These are phyloP conservation scores for Astragalus membranaceus DNA, from an alignment of 306 rosid genomes.

Conservation along the genomic window DNA sequence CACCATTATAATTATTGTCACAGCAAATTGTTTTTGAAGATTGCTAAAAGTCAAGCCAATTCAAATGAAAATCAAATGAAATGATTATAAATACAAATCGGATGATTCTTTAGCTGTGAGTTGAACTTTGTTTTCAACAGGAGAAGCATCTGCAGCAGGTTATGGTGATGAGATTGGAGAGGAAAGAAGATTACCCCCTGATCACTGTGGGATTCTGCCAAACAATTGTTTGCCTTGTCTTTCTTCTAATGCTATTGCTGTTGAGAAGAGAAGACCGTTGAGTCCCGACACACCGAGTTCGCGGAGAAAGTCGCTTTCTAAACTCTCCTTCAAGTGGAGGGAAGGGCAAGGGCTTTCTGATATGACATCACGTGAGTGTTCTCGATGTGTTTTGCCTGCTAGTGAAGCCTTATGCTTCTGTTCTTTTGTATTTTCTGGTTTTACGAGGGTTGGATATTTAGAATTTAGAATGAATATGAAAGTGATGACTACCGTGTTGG, in stretches of 20 bases:
- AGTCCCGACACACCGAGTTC: constrained; percentile 49
- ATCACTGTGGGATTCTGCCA: constrained; percentile 54
- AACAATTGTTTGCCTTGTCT: constrained; percentile 65
- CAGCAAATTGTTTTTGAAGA: constrained; percentile 15
- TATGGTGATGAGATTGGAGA: constrained; percentile 38
- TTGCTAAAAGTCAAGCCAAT: constrained; percentile 7
- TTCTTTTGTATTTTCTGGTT: background rate
- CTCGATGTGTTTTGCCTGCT: background rate
- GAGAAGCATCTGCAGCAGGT: constrained; percentile 37
- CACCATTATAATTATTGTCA: constrained; percentile 4
- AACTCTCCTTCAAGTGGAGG: constrained; percentile 75
- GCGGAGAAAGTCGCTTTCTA: constrained; percentile 47
- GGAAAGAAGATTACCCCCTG: constrained; percentile 26
- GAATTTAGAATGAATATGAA: constrained; percentile 4
- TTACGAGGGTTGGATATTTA: background rate
- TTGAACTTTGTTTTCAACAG: constrained; percentile 9
- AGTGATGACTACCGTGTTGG: background rate
- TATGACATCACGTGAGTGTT: constrained; percentile 49
- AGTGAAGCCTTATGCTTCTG: background rate
- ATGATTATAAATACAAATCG: constrained; percentile 7
- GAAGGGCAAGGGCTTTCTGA: constrained; percentile 69
- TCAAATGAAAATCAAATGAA: background rate
- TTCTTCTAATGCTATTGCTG: constrained; percentile 31
- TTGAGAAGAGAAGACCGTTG: constrained; percentile 47
- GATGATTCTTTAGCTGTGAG: constrained; percentile 21